phyloP scores from a whole-genome alignment of 768 basidiomycete species.

The Panaeolus papilionaceus region DNA sequence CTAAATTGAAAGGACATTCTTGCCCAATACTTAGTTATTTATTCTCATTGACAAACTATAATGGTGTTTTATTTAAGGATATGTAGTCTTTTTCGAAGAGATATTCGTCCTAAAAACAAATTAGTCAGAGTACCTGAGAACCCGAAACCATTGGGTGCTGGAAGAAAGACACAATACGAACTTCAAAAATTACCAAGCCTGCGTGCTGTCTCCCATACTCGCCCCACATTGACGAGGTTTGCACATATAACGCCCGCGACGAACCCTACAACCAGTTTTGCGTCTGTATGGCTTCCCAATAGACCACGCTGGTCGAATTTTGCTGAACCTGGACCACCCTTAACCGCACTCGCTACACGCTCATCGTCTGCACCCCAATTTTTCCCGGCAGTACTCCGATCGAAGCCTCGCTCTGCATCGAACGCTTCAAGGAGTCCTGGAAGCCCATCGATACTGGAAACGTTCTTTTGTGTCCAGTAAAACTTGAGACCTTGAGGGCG shows the following conservation, averaged over 20 bases:
- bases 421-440: constrained; percentile 25
- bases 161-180: too few relatives aligned
- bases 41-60: too few relatives aligned
- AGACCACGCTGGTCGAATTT: neutral
- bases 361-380: constrained; percentile 28
- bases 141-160: too few relatives aligned
- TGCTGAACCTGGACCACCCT: neutral
- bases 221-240: neutral
- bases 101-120: too few relatives aligned
- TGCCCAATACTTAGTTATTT: too few relatives aligned
- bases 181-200: neutral
- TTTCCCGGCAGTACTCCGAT: constrained; percentile 17
- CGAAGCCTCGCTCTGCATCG: constrained; percentile 23
- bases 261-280: neutral
- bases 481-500: constrained; percentile 47
- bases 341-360: neutral
- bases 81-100: too few relatives aligned
- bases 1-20: too few relatives aligned
- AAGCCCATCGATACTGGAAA: constrained; percentile 29
- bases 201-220: constrained; percentile 1
- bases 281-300: neutral
- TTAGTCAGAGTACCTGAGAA: too few relatives aligned
- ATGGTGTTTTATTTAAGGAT: too few relatives aligned
- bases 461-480: constrained; percentile 48
- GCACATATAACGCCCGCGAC: constrained; percentile 5